These are phyloP conservation scores for Sistotremastrum suecicum DNA, from an alignment of 768 basidiomycete species.

Conservation along the genomic window DNA sequence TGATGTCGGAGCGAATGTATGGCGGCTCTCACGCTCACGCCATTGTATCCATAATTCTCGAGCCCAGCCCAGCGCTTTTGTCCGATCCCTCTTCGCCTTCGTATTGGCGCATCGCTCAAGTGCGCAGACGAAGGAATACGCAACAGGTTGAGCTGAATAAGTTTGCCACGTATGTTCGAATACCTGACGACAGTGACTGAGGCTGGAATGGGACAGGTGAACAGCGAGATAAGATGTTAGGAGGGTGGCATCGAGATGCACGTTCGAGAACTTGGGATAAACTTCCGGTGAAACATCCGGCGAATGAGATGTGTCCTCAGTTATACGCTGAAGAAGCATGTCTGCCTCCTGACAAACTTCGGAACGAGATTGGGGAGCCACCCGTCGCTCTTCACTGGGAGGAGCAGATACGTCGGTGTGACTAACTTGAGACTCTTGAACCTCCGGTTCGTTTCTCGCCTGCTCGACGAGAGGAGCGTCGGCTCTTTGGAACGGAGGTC, in stretches of 20 bases:
- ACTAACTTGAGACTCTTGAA: constrained; percentile 17
- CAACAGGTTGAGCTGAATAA: constrained; percentile 5
- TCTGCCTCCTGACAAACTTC: constrained; percentile 60
- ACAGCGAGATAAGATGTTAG: constrained; percentile 75
- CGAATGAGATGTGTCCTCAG: constrained; percentile 24
- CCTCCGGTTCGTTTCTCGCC: constrained; percentile 3
- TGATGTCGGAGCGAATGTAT: constrained; percentile 9
- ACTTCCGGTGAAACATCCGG: neutral
- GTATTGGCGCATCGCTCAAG: constrained; percentile 48
- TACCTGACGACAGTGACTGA: constrained; percentile 32
- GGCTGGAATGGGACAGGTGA: constrained; percentile 40
- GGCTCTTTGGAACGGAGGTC: constrained; percentile 47
- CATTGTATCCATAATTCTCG: constrained; percentile 57
- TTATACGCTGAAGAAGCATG: constrained; percentile 48
- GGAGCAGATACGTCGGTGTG: neutral
- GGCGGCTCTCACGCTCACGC: constrained; percentile 21
- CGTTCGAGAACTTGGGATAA: constrained; percentile 30
- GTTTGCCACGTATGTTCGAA: constrained; percentile 19
- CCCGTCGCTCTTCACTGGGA: neutral
- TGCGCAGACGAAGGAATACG: constrained; percentile 46
- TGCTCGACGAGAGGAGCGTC: constrained; percentile 27
- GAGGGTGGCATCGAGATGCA: constrained; percentile 45
- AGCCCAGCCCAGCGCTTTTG: constrained; percentile 35
- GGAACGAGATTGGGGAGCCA: constrained; percentile 58
- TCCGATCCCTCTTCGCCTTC: constrained; percentile 30